Conservation (phyloP, 106 monocot species). For the Triglochin maritima region DNA sequence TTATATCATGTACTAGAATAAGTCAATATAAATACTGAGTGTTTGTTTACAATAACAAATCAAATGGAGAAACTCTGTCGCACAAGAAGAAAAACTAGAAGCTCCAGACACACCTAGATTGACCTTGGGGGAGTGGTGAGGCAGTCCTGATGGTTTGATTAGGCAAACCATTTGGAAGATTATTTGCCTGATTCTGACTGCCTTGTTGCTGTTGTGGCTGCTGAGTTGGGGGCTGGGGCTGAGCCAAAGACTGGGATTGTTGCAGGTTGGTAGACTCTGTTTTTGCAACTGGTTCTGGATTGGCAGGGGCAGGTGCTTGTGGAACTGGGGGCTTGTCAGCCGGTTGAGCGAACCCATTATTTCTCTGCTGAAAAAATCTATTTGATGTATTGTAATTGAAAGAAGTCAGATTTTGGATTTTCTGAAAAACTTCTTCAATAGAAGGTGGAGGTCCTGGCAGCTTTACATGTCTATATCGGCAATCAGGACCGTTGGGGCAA, state of each 20-base stretch:
- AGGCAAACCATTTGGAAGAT: conserved; percentile 43
- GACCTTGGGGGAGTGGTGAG: conserved; percentile 90
- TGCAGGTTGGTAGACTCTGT: conserved; percentile 26
- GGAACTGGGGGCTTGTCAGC: conserved; percentile 44
- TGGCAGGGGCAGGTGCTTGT: conserved; percentile 24
- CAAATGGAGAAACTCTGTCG: neutral
- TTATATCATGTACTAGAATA: neutral
- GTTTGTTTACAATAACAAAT: neutral
- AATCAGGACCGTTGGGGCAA: conserved; percentile 94
- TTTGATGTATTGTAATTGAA: conserved; percentile 53
- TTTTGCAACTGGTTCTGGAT: conserved; percentile 27
- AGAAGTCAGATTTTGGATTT: conserved; percentile 81
- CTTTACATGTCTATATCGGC: conserved; percentile 93
- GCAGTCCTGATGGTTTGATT: conserved; percentile 60
- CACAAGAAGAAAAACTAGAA: conserved; percentile 29
- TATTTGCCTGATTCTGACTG: conserved; percentile 38
- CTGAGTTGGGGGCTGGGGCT: conserved; percentile 14
- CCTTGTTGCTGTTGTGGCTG: conserved; percentile 29
- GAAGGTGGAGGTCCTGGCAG: conserved; percentile 87
- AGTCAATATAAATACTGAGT: neutral
- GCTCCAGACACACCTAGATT: conserved; percentile 98
- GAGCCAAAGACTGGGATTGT: conserved; percentile 20
- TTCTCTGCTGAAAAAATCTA: conserved; percentile 61
- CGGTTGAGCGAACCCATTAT: conserved; percentile 51
- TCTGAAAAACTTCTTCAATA: conserved; percentile 93